phyloP scores from a whole-genome alignment of 2,329 filamentous ascomycete genomes.

The Fusarium irregulare region DNA sequence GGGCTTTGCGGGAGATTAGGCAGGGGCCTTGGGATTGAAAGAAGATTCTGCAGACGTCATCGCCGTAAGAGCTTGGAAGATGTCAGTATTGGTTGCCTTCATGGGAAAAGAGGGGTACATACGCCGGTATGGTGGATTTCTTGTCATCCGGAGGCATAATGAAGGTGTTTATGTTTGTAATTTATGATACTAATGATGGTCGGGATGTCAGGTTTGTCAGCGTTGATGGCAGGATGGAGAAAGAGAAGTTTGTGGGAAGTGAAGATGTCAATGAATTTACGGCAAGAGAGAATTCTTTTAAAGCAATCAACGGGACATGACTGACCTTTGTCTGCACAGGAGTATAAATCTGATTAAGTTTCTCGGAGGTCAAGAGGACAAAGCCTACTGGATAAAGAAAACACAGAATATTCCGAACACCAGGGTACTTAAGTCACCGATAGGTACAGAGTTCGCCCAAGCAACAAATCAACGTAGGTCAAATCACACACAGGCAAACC shows the following conservation, averaged over 20 bases:
- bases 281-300: not conserved
- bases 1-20: not conserved
- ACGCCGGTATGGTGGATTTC: too few relatives aligned
- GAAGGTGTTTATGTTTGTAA: not conserved
- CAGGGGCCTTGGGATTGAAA: not conserved
- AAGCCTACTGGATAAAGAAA: not conserved
- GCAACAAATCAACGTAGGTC: not conserved
- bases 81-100: accelerated
- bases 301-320: not conserved
- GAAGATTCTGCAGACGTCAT: not conserved
- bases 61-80: accelerated
- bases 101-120: not conserved
- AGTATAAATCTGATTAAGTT: not conserved
- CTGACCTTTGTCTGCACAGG: not conserved
- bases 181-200: not conserved
- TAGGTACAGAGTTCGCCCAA: accelerated
- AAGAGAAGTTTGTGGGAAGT: not conserved
- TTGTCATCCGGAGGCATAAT: not conserved
- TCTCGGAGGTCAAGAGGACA: accelerated
- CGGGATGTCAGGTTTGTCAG: not conserved
- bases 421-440: not conserved
- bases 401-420: not conserved
- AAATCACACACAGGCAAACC: not conserved
- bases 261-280: not conserved
- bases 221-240: not conserved